Evolutionary conservation across 768 basidiomycete species (phyloP).

Genomic region (Lactarius hengduanensis): DNA sequence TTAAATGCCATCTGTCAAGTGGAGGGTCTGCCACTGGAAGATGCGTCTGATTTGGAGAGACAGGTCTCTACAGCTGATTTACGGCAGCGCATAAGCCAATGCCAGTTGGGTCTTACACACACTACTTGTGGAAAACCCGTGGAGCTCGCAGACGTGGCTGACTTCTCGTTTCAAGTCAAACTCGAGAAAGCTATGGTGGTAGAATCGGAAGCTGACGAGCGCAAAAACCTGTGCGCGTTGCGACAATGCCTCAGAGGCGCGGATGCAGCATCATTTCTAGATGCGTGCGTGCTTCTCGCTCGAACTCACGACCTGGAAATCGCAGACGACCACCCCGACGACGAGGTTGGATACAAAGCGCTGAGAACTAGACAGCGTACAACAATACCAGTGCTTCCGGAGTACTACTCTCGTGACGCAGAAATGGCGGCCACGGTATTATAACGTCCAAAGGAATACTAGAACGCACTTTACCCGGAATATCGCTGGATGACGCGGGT

Average conservation of each 20-base stretch:
- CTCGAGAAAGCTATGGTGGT: background rate
- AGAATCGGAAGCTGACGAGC: constrained; percentile 12
- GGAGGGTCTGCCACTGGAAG: constrained; percentile 23
- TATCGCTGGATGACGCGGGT: constrained; percentile 7
- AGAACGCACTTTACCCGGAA: constrained; percentile 7
- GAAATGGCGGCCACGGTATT: constrained; percentile 13
- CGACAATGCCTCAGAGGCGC: constrained; percentile 19
- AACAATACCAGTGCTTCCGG: constrained; percentile 20
- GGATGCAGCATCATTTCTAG: constrained; percentile 26
- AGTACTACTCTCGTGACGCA: constrained; percentile 25
- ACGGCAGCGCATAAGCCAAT: constrained; percentile 26
- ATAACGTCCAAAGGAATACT: constrained; percentile 14
- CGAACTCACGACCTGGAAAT: constrained; percentile 11
- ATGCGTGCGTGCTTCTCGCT: constrained; percentile 22
- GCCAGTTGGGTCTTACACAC: constrained; percentile 24
- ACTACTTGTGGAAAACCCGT: constrained; percentile 2
- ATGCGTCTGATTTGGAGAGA: constrained; percentile 1
- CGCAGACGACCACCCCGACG: constrained; percentile 41
- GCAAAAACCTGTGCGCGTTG: constrained; percentile 12
- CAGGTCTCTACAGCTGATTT: constrained; percentile 18
- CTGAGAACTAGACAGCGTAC: constrained; percentile 13
- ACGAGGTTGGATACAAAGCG: constrained; percentile 51
- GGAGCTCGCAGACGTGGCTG: constrained; percentile 2
- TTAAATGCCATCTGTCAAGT: constrained; percentile 26
- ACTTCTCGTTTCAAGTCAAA: constrained; percentile 21